Evolutionary conservation across 2,329 filamentous ascomycete species (phyloP).

Genomic region (Alternaria angustiovoidea): DNA sequence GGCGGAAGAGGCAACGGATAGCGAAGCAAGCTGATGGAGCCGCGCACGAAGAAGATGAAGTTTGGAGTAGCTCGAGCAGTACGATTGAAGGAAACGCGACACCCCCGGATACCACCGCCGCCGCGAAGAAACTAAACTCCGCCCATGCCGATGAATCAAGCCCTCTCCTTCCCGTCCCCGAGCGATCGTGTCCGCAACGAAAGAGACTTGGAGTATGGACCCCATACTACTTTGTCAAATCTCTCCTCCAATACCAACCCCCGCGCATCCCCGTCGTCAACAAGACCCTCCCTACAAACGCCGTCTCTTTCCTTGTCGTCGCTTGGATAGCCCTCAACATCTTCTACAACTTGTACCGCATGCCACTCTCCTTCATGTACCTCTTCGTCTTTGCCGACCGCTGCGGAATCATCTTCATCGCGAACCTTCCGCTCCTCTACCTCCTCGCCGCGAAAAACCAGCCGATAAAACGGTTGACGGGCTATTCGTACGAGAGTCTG

Average conservation of each 20-base stretch:
- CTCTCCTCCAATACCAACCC: slow-evolving; percentile 65
- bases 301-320: slow-evolving; percentile 61
- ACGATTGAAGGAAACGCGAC: slow-evolving; percentile 48
- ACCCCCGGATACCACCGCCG: slow-evolving; percentile 32
- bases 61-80: slow-evolving; percentile 52
- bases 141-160: slow-evolving; percentile 38
- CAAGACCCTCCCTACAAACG: slow-evolving; percentile 66
- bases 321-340: slow-evolving; percentile 63
- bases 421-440: slow-evolving; percentile 65
- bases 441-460: slow-evolving; percentile 73
- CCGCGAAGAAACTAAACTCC: slow-evolving; percentile 22
- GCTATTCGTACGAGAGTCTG: slow-evolving; percentile 70
- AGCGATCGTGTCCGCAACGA: slow-evolving; percentile 1
- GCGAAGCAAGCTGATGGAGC: background rate
- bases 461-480: slow-evolving; percentile 67
- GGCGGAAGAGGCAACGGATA: slow-evolving; percentile 16
- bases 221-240: slow-evolving; percentile 36
- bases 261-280: slow-evolving; percentile 64
- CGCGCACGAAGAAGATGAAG: slow-evolving; percentile 20
- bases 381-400: slow-evolving; percentile 68
- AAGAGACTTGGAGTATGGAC: slow-evolving; percentile 18
- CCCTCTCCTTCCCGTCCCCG: slow-evolving; percentile 40
- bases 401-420: slow-evolving; percentile 61
- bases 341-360: slow-evolving; percentile 65
- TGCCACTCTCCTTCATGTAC: slow-evolving; percentile 58